Evolutionary conservation across 2,329 filamentous ascomycete species (phyloP), one percentile per base, ranked within the genome.

Genomic region (Colletotrichum lindemuthianum): DNA sequence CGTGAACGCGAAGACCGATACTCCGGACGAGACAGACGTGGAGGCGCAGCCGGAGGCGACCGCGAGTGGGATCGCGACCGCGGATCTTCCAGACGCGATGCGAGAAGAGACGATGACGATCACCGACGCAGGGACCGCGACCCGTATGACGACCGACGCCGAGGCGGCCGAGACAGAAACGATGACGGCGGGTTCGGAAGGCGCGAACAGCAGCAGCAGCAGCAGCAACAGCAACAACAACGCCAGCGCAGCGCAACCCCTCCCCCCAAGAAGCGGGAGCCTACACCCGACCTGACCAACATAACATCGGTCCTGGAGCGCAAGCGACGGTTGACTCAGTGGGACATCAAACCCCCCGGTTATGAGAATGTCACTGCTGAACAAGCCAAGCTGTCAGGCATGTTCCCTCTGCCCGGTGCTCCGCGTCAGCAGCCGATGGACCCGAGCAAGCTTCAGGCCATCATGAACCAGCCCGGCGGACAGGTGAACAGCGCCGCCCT

Each of bases 341-440:
- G 96, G 96, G 96, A 99, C 77, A 97, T 99, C 78, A 99, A 99
- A 81, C 96, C 96, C 6, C 92, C 93, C 13, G 95, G 96, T 48
- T 99, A 99, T 74, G 96, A 99, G 75, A 97, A 96, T 77, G 95
- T 99, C 69, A 97, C 96, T 2, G 93, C 96, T 24, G 96, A 99
- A 78, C 96, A 99, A 78, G 96, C 96, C 54, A 99, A 99, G 83
- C 86, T 99, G 48, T 99, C 96, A 70, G 91, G 95, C 82, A 97
- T 99, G 96, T 99, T 99, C 82, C 94, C 96, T 66, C 88, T 99
- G 49, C 96, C 96, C 4, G 96, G 96, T 69, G 96, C 96, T 67
- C 96, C 96, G 59, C 89, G 96, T 70, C 93, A 97, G 77, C 94
- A 97, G 74, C 91, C 93, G 39, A 96, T 98, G 90, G 96, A 99